Base-by-base conservation (phyloP, 2,329 filamentous ascomycete genomes). In the Diaporthe ampelina region DNA sequence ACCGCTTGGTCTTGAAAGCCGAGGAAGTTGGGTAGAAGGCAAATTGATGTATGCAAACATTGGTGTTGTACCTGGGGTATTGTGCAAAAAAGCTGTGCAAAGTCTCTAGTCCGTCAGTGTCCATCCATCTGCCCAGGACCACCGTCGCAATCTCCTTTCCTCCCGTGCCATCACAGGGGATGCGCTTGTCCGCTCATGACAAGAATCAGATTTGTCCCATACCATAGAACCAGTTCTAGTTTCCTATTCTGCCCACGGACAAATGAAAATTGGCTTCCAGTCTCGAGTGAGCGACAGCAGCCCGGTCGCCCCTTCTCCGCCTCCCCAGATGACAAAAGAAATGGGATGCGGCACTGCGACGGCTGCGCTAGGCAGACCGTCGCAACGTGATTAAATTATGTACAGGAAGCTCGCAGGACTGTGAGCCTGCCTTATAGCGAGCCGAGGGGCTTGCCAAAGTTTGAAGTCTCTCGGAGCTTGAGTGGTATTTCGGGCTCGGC, bases 401-500 rank as follows among this genome's bases (percentile, higher is more conserved):
- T 70, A 74, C 54, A 74, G 21, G 63, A 48, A 63, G 40, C 9
- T 11, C 17, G 56, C 5, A 17, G 11, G 6, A n/a, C 19, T 17
- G 40, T 29, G 21, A 8, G 21, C 48, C 29, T 24, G 32, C 5
- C 29, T 74, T 15, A 76, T 21, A 73, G 68, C 61, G 73, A 79
- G 45, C 86, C 86, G 76, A 87, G 85, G 1, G 86, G 86, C 26
- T 85, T 84, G 17, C 86, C 86, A 78, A 88, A 88, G 76, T 88
- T 88, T 75, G 84, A 86, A 35, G 79, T 82, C 77, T 81, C 86
- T 29, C 63, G 63, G 11, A 68, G 63, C 48, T 54, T 68, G 63
- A 68, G 63, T 21, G 63, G 63, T 24, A 68, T 68, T 37, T 68
- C 78, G 5, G 77, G 79, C 43, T 82, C 81, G 43, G 76, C 76